Conservation (phyloP, 2,329 filamentous ascomycete genomes). For the Ceratocystis eucalypticola region DNA sequence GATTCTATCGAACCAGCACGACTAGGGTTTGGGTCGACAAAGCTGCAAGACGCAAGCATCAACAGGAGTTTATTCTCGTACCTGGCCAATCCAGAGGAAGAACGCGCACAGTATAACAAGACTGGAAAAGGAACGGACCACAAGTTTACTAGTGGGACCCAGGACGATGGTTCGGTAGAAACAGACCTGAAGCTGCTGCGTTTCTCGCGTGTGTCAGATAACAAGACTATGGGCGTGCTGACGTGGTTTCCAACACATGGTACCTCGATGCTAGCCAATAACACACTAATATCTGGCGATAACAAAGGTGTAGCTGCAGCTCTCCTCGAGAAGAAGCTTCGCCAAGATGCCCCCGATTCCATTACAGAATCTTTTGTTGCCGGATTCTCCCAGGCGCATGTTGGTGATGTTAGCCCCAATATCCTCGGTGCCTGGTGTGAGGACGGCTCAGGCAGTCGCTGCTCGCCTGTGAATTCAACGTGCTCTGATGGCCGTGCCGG, state of each 20-base stretch:
- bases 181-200: constrained; percentile 66
- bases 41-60: constrained; percentile 59
- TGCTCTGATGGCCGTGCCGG: constrained; percentile 58
- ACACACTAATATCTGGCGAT: constrained; percentile 75
- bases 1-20: constrained; percentile 38
- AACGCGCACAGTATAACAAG: constrained; percentile 50
- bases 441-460: constrained; percentile 59
- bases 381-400: constrained; percentile 82
- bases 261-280: constrained; percentile 80
- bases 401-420: constrained; percentile 84
- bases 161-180: constrained; percentile 40
- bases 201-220: constrained; percentile 57
- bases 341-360: constrained; percentile 31
- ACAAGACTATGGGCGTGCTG: constrained; percentile 63
- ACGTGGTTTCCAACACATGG: constrained; percentile 89
- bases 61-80: constrained; percentile 79
- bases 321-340: constrained; percentile 61
- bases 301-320: constrained; percentile 86
- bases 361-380: constrained; percentile 63
- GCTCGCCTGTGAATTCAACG: constrained; percentile 69
- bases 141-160: background rate
- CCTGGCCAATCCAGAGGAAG: constrained; percentile 61
- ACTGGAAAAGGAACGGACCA: background rate
- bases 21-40: constrained; percentile 48
- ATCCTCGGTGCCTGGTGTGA: constrained; percentile 80